phyloP scores from a whole-genome alignment of 345 rosid species.

The Citrus unshiu region DNA sequence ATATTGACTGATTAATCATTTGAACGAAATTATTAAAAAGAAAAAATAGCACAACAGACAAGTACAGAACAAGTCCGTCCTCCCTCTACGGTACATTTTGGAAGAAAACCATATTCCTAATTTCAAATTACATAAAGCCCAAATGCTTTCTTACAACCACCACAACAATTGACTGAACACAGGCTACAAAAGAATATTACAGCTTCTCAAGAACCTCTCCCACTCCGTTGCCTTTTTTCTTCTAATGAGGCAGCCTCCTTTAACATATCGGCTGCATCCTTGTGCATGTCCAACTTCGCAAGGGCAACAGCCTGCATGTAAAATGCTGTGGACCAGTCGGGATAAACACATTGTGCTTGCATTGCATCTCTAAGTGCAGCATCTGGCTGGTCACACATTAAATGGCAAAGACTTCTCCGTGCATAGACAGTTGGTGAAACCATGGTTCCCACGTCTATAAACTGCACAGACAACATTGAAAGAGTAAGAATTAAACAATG shows the following conservation, averaged over 20 bases:
- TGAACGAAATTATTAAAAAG: slow-evolving; percentile 15
- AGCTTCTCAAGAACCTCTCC: slow-evolving; percentile 30
- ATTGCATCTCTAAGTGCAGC: slow-evolving; percentile 91
- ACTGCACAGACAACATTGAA: slow-evolving; percentile 36
- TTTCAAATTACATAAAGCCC: slow-evolving; percentile 25
- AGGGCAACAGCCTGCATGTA: slow-evolving; percentile 90
- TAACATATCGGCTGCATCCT: slow-evolving; percentile 79
- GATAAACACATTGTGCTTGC: slow-evolving; percentile 89
- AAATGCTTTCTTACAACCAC: slow-evolving; percentile 20
- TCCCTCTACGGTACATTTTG: slow-evolving; percentile 30
- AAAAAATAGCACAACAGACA: slow-evolving; percentile 7
- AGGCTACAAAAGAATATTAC: slow-evolving; percentile 29
- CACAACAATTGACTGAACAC: slow-evolving; percentile 14
- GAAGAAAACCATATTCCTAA: slow-evolving; percentile 21
- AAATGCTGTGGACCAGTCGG: slow-evolving; percentile 87
- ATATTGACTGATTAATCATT: slow-evolving; percentile 5
- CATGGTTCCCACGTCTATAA: slow-evolving; percentile 82
- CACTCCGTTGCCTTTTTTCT: slow-evolving; percentile 53
- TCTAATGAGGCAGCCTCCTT: slow-evolving; percentile 72
- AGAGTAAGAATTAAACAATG: neutral
- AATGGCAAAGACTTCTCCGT: slow-evolving; percentile 72
- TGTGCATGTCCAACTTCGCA: slow-evolving; percentile 77
- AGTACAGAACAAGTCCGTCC: neutral
- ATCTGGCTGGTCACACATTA: slow-evolving; percentile 75
- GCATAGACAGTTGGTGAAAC: slow-evolving; percentile 82